Percentiles rank a stretch among this genome's conserved stretches.
These are phyloP conservation scores for Pterocarpus macrocarpus DNA, from an alignment of 306 rosid genomes.

Conservation along the genomic window DNA sequence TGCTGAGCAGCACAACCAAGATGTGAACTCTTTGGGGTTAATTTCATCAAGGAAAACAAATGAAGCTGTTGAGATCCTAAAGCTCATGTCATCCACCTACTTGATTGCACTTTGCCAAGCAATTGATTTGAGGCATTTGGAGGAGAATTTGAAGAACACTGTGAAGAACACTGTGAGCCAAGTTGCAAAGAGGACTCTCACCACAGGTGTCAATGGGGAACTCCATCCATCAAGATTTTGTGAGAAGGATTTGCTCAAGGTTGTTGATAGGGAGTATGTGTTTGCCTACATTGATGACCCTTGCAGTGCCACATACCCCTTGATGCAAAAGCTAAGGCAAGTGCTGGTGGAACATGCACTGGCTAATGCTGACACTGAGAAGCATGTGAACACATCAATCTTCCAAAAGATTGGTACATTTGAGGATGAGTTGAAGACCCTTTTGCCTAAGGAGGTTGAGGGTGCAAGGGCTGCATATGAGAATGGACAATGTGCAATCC, in stretches of 20 bases:
- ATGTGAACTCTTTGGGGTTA: conserved; percentile 88
- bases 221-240: conserved; percentile 89
- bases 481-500: conserved; percentile 55
- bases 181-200: conserved; percentile 78
- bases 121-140: conserved; percentile 89
- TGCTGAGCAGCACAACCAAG: conserved; percentile 95
- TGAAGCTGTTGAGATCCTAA: conserved; percentile 76
- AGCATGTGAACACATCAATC: conserved; percentile 70
- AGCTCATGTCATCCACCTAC: conserved; percentile 87
- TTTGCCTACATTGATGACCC: conserved; percentile 84
- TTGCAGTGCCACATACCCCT: conserved; percentile 77
- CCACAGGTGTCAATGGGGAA: conserved; percentile 74
- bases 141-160: conserved; percentile 76
- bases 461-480: conserved; percentile 64
- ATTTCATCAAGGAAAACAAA: conserved; percentile 86
- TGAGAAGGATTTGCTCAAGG: conserved; percentile 81
- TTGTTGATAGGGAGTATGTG: conserved; percentile 75
- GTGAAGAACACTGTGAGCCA: conserved; percentile 79
- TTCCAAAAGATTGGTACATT: conserved; percentile 82
- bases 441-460: conserved; percentile 87
- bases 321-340: conserved; percentile 85
- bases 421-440: conserved; percentile 73
- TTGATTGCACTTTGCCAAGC: conserved; percentile 88
- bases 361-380: conserved; percentile 65
- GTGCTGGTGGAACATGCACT: conserved; percentile 83